Base-by-base conservation (phyloP, 257 asterid genomes). In the Nicotiana obtusifolia region DNA sequence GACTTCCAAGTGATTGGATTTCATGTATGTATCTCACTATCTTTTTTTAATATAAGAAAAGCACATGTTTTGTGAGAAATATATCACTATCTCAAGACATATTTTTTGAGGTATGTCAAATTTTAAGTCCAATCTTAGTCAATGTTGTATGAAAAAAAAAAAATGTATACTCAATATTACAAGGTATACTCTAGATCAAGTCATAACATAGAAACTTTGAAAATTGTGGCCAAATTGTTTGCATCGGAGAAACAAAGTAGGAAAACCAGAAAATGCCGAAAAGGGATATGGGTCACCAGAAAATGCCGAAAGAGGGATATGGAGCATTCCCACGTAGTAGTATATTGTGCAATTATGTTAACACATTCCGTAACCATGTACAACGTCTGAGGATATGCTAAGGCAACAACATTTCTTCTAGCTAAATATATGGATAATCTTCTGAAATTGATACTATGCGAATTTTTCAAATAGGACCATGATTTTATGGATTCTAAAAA, bases 211-310 rank as follows among this genome's bases (percentile, higher is more conserved):
- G 41, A 7, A 22, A 11, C 83, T 16, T 83, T 44, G 83, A 67
- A 24, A 79, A 57, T 77, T 62, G 30, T 62, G 83, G 59, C 57
- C 11, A 33, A 17, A 35, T 64, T 73, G 77, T 69, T 62, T 80
- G 35, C 78, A 62, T 73, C 61, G 19, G 16, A 62, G 28, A 81
- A 16, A 67, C 26, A 20, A 64, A 49, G 71, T 15, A 14, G n/a
- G 59, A 20, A 14, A 44, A n/a, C 24, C 77, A 37, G 60, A 71
- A 84, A 19, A 62, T 33, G 22, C 71, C 64, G 33, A 49, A 28
- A 83, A 75, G 5, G 86, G 65, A 60, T 33, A 53, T 33, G 69
- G 19, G n/a, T n/a, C n/a, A n/a, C 24, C 77, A 37, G 60, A 71
- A 84, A 19, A 62, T 33, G 22, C 71, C 64, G 33, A 49, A 28